Evolutionary conservation across 352 stramenopile genomes (phyloP), one percentile per base, ranked within the genome.

Genomic region (Phytophthora multivora): DNA sequence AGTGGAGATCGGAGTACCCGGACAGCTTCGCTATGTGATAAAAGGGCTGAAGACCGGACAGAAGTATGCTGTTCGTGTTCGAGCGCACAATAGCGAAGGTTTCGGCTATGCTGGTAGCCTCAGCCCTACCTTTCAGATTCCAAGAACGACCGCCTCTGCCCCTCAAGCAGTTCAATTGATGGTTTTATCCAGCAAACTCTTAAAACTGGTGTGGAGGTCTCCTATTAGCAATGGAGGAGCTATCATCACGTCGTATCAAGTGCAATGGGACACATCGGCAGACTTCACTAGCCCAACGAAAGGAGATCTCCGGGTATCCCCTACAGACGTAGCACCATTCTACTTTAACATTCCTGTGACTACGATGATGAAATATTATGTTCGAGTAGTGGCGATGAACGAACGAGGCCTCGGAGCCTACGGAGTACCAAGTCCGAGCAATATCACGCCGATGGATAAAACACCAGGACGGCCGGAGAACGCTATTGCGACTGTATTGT

Each of bases 261-360:
- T 99, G 39, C 84, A 99, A 74, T 99, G 96, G 96, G 95, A 98
- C 59, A 88, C 70, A 0, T 98, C 98, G 52, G 38, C 51, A 7
- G 96, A 93, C 57, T 79, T 95, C 2, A 61, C 35, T 38, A 54
- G 12, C 33, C 25, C 23, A 12, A 21, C 54, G 41, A 54, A 30
- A 2, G 71, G 75, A 7, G 56, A 75, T 13, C 53, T 96, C 2
- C 38, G 40, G 7, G 68, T 88, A 9, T 47, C 68, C 5, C 38
- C 74, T 6, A 80, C 64, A 1, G 73, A 83, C 30, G n/a, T 13
- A 0, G 71, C 61, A 10, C 83, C 79, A 0, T 98, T 90, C 74
- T 99, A 89, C 63, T 97, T 89, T 59, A 98, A 98, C 51, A 97
- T 99, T 49, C 58, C 78, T 5, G 77, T 97, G 15, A 62, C 82